Conservation (phyloP, 257 asterid species). For the Fraxinus quadrangulata region DNA sequence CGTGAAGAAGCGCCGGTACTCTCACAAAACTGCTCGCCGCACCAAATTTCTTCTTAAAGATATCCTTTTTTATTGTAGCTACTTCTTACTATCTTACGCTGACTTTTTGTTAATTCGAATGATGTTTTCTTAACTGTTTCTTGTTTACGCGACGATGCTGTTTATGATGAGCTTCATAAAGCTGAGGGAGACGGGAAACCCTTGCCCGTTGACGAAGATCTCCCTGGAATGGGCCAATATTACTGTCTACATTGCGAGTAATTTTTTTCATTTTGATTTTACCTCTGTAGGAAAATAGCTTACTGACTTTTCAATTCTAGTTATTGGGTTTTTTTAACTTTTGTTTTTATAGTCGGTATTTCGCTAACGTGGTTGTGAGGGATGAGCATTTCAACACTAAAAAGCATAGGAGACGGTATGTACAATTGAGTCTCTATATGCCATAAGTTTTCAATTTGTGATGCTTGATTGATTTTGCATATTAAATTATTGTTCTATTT, state of each 20-base stretch:
- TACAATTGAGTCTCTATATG: background rate
- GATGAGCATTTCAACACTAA: constrained; percentile 90
- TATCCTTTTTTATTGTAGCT: constrained; percentile 40
- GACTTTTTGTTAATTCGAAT: background rate
- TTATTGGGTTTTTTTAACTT: background rate
- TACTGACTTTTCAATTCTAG: background rate
- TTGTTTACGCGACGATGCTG: constrained; percentile 50
- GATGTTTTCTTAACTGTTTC: constrained; percentile 32
- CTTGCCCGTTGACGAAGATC: constrained; percentile 82
- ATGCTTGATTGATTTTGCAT: background rate
- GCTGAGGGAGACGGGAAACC: constrained; percentile 40
- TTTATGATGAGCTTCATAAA: constrained; percentile 68
- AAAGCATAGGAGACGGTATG: constrained; percentile 80
- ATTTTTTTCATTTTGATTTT: constrained; percentile 1
- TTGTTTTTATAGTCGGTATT: constrained; percentile 56
- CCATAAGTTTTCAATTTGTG: background rate
- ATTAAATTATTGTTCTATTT: background rate
- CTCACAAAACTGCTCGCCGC: constrained; percentile 68
- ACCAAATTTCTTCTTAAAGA: constrained; percentile 57
- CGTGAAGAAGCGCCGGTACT: constrained; percentile 65
- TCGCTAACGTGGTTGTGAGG: constrained; percentile 68
- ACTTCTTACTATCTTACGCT: background rate
- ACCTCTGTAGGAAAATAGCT: background rate
- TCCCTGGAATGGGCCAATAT: constrained; percentile 92
- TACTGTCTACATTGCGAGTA: constrained; percentile 67